Evolutionary conservation across 495 filamentous ascomycete genomes (phyloP).

Genomic region (Evernia prunastri): DNA sequence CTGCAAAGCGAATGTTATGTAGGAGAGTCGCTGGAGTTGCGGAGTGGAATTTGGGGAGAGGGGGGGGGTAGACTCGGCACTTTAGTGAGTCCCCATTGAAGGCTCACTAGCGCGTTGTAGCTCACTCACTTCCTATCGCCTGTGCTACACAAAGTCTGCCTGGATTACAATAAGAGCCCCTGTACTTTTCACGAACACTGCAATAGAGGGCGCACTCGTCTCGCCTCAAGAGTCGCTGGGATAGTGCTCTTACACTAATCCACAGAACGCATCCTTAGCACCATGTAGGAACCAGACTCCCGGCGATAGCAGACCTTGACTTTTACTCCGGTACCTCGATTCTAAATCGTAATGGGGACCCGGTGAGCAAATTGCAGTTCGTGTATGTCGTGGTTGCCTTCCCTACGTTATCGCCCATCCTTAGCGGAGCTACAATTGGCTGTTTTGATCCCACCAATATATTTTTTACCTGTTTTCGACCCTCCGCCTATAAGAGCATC

Average conservation of each 20-base stretch:
- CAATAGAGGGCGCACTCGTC: background rate
- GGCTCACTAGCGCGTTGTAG: background rate
- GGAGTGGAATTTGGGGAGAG: no score
- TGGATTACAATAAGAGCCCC: background rate
- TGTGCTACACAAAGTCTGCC: background rate
- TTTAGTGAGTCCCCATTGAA: constrained; percentile 4
- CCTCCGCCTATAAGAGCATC: background rate
- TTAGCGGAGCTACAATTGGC: background rate
- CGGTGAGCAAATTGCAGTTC: background rate
- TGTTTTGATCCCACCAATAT: background rate
- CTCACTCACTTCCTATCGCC: background rate
- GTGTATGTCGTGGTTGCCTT: background rate
- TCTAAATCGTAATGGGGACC: background rate
- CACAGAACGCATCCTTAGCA: no score
- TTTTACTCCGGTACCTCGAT: no score
- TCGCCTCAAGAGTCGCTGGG: background rate
- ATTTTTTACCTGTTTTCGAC: no score
- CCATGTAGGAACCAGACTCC: no score
- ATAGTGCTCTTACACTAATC: background rate
- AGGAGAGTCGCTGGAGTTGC: background rate
- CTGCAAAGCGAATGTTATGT: constrained; percentile 1
- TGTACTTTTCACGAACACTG: background rate
- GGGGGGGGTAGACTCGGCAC: constrained; percentile 4
- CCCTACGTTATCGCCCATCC: background rate
- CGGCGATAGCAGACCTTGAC: no score